Evolutionary conservation across 140 eudicot genomes (phyloP), one percentile per base, ranked within the genome.

Genomic region (Bidens hawaiensis): DNA sequence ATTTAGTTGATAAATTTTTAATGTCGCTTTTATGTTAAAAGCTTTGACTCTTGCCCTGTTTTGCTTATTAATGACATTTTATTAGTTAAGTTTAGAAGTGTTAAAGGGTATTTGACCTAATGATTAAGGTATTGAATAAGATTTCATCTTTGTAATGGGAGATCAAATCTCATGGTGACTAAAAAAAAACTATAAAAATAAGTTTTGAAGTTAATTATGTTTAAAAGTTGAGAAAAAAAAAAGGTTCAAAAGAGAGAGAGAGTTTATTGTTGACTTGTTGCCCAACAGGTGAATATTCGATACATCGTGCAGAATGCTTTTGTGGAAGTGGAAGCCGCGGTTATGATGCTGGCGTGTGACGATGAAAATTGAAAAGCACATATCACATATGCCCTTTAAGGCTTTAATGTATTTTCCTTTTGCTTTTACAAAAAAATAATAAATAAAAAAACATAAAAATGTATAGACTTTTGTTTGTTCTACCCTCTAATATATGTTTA

Each of bases 281-380:
- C 40, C 23, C 5, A 26, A 38, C 38, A 19, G 56, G 28, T 9
- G 6, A 25, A 54, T 55, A 55, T 55, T 55, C 42, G 24, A 55
- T 16, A 41, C 43, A 28, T 55, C 42, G n/a, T 55, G 14, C 40
- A 53, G 23, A 16, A 53, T 53, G 33, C 23, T 11, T 53, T 53
- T 53, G 62, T 55, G 62, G 62, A 27, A 19, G 62, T 55, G 42
- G 62, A 55, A 55, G 42, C 42, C 62, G 42, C 62, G 62, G 36
- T 27, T 28, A 55, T 55, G 62, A 55, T 42, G 62, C 24, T 54
- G 61, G 61, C 22, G 61, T 54, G 61, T 54, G 61, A 54, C 61
- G 38, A 18, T 54, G 61, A 26, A 51, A 23, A 51, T 10, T 51
- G 59, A 23, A 53, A 26, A 53, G 60, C 60, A 53, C 40, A 53